Evolutionary conservation across 345 rosid species (phyloP).

Genomic region (Hirschfeldia incana): DNA sequence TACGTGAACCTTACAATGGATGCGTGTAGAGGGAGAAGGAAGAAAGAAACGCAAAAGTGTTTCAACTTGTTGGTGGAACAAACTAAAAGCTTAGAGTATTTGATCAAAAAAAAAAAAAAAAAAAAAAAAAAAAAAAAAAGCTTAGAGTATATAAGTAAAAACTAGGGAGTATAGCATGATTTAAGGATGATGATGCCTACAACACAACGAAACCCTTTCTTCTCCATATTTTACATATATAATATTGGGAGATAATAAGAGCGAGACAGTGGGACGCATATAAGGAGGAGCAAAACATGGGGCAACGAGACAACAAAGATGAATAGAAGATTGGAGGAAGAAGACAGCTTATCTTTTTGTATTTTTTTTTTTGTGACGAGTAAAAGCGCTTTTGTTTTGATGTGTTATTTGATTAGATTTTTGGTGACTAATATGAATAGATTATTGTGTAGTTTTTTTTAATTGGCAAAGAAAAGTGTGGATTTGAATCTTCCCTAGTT

Average conservation of each 20-base stretch:
- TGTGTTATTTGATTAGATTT: slow-evolving; percentile 39
- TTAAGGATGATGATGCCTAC: slow-evolving; percentile 37
- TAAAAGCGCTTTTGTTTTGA: slow-evolving; percentile 12
- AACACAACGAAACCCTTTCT: slow-evolving; percentile 35
- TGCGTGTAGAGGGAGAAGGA: slow-evolving; percentile 10
- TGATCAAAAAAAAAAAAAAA: no score
- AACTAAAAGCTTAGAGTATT: slow-evolving; percentile 23
- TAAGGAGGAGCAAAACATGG: slow-evolving; percentile 41
- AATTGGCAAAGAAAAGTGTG: slow-evolving; percentile 21
- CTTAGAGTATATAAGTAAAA: slow-evolving; percentile 29
- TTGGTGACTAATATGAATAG: slow-evolving; percentile 10
- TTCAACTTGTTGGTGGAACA: slow-evolving; percentile 16
- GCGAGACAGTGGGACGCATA: slow-evolving; percentile 31
- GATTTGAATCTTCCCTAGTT: slow-evolving; percentile 15
- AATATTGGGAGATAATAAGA: slow-evolving; percentile 28
- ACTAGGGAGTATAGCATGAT: slow-evolving; percentile 40
- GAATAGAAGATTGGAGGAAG: slow-evolving; percentile 29
- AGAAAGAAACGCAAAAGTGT: not conserved
- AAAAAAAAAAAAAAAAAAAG: no score
- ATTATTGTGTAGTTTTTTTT: slow-evolving; percentile 25
- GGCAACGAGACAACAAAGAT: slow-evolving; percentile 19
- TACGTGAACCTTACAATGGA: not conserved
- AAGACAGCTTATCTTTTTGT: slow-evolving; percentile 24
- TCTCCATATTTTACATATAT: slow-evolving; percentile 26
- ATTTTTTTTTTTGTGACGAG: slow-evolving; percentile 7